Evolutionary conservation across 2,329 filamentous ascomycete species (phyloP).

Genomic region (Myriosclerotinia duriaeana): DNA sequence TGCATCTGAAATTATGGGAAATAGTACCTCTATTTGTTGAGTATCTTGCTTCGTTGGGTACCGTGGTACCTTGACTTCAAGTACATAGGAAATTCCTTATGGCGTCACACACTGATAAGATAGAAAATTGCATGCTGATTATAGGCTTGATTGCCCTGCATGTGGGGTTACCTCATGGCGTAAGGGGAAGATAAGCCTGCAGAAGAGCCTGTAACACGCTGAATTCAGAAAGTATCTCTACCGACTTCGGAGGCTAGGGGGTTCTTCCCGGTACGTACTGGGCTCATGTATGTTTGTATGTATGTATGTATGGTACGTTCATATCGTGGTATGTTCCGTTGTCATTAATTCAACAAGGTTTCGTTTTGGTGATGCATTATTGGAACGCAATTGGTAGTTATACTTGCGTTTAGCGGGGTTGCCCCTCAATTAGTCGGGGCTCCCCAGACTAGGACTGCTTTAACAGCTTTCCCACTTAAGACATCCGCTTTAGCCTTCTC

Average conservation of each 20-base stretch:
- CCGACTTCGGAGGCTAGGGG: neutral
- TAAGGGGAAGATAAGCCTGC: constrained; percentile 1
- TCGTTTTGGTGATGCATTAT: neutral
- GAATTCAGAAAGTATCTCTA: neutral
- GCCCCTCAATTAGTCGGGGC: constrained; percentile 21
- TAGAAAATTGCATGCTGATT: neutral
- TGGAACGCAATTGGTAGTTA: neutral
- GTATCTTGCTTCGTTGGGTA: neutral
- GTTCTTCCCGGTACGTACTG: neutral
- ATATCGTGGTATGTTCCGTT: neutral
- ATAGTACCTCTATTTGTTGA: neutral
- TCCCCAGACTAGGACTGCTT: constrained; percentile 24
- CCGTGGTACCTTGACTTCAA: neutral
- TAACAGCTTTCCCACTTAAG: constrained; percentile 29
- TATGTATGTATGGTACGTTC: neutral
- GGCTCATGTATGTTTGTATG: neutral
- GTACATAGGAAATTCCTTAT: neutral
- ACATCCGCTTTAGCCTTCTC: constrained; percentile 29
- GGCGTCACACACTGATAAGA: constrained; percentile 11
- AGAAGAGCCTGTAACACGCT: neutral
- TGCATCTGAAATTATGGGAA: neutral
- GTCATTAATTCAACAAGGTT: neutral
- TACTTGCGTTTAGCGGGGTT: neutral
- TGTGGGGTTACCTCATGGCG: constrained; percentile 4
- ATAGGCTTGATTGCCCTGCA: constrained; percentile 9